These are phyloP conservation scores for Sporothrix pallida DNA, from an alignment of 2,329 filamentous ascomycete genomes.

Conservation along the genomic window DNA sequence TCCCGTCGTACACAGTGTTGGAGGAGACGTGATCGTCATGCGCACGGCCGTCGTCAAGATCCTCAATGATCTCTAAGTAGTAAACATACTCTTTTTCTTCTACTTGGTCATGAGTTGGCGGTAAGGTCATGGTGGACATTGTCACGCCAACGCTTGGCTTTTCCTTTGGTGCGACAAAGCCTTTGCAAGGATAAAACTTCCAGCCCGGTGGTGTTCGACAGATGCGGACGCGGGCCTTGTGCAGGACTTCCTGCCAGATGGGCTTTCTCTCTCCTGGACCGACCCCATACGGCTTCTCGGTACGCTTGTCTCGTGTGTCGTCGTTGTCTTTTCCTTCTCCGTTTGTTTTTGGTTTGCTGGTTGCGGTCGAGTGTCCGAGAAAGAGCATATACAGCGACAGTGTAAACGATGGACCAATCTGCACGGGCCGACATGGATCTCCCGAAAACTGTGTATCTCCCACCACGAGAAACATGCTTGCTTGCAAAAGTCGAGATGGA, in stretches of 20 bases:
- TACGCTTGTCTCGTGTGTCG: background rate
- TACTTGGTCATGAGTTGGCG: no score
- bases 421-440: constrained; percentile 67
- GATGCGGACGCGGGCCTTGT: constrained; percentile 86
- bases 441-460: constrained; percentile 83
- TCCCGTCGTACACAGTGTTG: constrained; percentile 48
- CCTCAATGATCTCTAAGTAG: constrained; percentile 80
- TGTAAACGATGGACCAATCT: constrained; percentile 86
- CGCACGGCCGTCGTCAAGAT: constrained; percentile 66
- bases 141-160: background rate
- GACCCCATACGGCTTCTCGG: constrained; percentile 48
- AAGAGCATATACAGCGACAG: constrained; percentile 97
- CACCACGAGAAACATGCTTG: constrained; percentile 86
- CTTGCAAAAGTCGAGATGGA: constrained; percentile 87
- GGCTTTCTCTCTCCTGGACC: constrained; percentile 65
- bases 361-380: constrained; percentile 65
- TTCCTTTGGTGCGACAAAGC: constrained; percentile 41
- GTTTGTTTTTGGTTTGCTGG: background rate
- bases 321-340: background rate
- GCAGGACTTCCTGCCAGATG: constrained; percentile 95
- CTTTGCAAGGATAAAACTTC: constrained; percentile 51
- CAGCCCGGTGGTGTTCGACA: constrained; percentile 68
- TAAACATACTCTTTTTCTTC: constrained; percentile 67
- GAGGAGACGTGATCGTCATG: constrained; percentile 51
- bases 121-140: background rate